Conservation (phyloP, 2,329 filamentous ascomycete species). For the Talaromyces sp. region DNA sequence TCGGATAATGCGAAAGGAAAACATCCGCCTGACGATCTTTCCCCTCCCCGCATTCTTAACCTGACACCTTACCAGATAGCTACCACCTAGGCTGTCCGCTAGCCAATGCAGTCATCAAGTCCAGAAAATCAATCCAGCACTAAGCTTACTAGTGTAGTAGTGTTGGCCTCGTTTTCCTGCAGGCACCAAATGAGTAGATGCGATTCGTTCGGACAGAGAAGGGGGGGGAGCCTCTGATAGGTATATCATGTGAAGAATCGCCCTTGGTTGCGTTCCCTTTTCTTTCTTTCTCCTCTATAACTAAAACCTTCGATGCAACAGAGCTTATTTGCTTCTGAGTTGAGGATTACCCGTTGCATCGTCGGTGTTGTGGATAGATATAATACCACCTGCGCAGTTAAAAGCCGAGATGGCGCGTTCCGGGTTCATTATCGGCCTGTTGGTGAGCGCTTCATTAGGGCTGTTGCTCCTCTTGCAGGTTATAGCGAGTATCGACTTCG, state of each 20-base stretch:
- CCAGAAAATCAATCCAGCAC: background rate
- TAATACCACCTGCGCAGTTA: background rate
- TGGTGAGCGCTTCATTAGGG: slow-evolving; percentile 28
- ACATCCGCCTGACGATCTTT: slow-evolving; percentile 10
- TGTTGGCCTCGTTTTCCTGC: background rate
- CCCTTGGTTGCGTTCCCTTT: background rate
- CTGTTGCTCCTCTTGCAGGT: slow-evolving; percentile 34
- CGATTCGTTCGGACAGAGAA: background rate
- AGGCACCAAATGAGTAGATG: background rate
- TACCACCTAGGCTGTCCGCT: background rate
- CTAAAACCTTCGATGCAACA: background rate
- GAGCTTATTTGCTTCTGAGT: no score
- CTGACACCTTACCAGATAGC: background rate
- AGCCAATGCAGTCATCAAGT: background rate
- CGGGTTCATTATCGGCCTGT: slow-evolving; percentile 25
- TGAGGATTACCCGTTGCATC: background rate
- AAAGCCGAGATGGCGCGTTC: slow-evolving; percentile 28
- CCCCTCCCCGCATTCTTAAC: slow-evolving; percentile 11
- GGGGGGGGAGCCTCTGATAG: background rate
- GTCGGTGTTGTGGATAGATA: background rate
- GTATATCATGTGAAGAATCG: background rate
- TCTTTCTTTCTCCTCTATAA: background rate
- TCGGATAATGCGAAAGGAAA: background rate
- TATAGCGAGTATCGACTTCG: slow-evolving; percentile 23
- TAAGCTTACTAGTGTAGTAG: background rate